Evolutionary conservation across 2,329 filamentous ascomycete species (phyloP).

Genomic region (Kalmusia sp.): DNA sequence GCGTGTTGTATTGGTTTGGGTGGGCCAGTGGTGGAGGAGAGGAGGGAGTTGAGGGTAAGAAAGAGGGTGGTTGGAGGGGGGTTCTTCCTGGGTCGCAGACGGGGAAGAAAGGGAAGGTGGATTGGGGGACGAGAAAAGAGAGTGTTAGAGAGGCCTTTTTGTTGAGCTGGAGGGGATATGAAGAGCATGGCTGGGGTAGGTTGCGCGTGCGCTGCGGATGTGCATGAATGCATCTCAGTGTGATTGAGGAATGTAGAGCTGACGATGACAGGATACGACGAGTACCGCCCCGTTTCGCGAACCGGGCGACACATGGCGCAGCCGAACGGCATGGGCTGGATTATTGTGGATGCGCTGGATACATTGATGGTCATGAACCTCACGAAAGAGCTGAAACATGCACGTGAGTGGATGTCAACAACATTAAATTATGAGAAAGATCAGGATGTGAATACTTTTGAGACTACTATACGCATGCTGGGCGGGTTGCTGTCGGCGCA

Average conservation of each 20-base stretch:
- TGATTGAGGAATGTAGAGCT: conserved; percentile 4
- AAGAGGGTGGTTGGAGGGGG: conserved; percentile 36
- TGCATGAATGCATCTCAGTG: conserved; percentile 14
- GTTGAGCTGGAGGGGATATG: conserved; percentile 91
- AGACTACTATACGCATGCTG: conserved; percentile 97
- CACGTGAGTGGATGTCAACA: conserved; percentile 85
- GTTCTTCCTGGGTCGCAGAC: conserved; percentile 39
- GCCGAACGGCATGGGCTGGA: conserved; percentile 90
- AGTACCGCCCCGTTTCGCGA: conserved; percentile 85
- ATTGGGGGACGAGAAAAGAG: conserved; percentile 82
- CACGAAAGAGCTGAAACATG: conserved; percentile 82
- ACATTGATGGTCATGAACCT: conserved; percentile 99
- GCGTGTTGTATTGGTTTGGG: conserved; percentile 74
- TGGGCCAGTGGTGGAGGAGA: conserved; percentile 44
- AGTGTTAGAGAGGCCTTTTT: conserved; percentile 88
- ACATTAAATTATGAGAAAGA: conserved; percentile 86
- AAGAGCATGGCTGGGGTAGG: conserved; percentile 92
- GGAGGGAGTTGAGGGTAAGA: conserved; percentile 38
- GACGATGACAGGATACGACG: conserved; percentile 67
- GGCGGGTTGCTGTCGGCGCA: conserved; percentile 92
- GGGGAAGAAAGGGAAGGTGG: conserved; percentile 50
- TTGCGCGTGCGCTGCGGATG: conserved; percentile 28
- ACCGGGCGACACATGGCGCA: conserved; percentile 81
- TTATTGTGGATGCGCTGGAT: conserved; percentile 94
- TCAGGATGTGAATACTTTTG: conserved; percentile 96